Evolutionary conservation across 2,329 filamentous ascomycete genomes (phyloP).

Genomic region (Curvularia eragrostidis): DNA sequence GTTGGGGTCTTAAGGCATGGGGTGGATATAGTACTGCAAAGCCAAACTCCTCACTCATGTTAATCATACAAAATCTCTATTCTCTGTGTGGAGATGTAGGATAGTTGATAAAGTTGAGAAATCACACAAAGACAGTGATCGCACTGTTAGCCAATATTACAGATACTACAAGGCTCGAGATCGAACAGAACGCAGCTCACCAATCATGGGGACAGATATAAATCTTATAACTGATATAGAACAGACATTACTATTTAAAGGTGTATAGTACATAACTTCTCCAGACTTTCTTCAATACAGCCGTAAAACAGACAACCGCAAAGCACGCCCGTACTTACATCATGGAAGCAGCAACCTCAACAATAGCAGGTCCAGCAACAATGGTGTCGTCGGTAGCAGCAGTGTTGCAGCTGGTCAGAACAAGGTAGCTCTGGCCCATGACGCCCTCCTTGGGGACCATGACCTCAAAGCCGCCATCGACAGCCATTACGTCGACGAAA

Average conservation of each 20-base stretch:
- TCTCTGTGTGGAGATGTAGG: too few relatives aligned
- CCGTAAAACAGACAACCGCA: not conserved
- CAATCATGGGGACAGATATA: not conserved
- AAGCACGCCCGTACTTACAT: not conserved
- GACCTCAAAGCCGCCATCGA: slow-evolving; percentile 27
- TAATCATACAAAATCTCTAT: too few relatives aligned
- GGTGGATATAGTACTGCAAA: too few relatives aligned
- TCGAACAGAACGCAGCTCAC: not conserved
- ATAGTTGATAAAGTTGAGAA: too few relatives aligned
- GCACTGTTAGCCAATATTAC: not conserved
- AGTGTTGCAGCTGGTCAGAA: slow-evolving; percentile 35
- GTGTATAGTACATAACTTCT: not conserved
- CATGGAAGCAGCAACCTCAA: slow-evolving; percentile 27
- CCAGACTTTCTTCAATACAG: not conserved
- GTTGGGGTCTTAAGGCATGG: too few relatives aligned
- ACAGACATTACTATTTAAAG: not conserved
- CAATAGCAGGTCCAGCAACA: slow-evolving; percentile 31
- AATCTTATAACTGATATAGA: not conserved
- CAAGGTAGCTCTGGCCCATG: slow-evolving; percentile 35
- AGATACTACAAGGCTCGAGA: not conserved
- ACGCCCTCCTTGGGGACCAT: slow-evolving; percentile 33
- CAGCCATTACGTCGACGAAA: slow-evolving; percentile 25
- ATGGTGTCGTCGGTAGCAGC: slow-evolving; percentile 36
- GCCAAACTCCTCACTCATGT: too few relatives aligned
- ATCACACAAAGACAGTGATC: too few relatives aligned